phyloP scores from a whole-genome alignment of 768 basidiomycete species.

The Suillus placidus region DNA sequence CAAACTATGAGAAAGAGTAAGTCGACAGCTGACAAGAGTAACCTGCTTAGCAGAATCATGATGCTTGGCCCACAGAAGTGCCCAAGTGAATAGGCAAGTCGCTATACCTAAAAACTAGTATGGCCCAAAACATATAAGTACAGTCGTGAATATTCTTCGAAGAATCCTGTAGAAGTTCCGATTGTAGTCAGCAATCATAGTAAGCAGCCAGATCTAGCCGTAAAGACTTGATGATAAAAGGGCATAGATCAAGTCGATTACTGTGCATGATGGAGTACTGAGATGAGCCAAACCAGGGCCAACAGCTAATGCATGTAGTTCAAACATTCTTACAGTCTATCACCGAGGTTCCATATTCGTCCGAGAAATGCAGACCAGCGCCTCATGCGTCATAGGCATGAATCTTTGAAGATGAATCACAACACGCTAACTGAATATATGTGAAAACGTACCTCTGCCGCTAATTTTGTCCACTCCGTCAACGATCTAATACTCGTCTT shows the following conservation, averaged over 20 bases:
- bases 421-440: neutral
- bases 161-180: neutral
- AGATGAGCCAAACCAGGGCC: neutral
- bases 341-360: neutral
- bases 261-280: neutral
- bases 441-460: constrained; percentile 54
- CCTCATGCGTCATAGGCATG: neutral
- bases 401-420: neutral
- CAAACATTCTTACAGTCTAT: neutral
- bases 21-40: neutral
- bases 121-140: neutral
- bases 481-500: constrained; percentile 74
- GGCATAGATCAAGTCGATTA: neutral
- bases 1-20: neutral
- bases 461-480: constrained; percentile 70
- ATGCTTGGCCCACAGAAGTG: neutral
- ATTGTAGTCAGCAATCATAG: neutral
- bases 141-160: neutral
- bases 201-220: neutral
- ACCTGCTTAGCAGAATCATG: neutral
- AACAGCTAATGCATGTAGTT: neutral
- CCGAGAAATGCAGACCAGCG: neutral
- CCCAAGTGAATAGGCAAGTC: neutral
- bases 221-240: neutral
- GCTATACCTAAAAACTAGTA: neutral